phyloP scores from a whole-genome alignment of 2,329 filamentous ascomycete species.

The Neofusicoccum sp. region DNA sequence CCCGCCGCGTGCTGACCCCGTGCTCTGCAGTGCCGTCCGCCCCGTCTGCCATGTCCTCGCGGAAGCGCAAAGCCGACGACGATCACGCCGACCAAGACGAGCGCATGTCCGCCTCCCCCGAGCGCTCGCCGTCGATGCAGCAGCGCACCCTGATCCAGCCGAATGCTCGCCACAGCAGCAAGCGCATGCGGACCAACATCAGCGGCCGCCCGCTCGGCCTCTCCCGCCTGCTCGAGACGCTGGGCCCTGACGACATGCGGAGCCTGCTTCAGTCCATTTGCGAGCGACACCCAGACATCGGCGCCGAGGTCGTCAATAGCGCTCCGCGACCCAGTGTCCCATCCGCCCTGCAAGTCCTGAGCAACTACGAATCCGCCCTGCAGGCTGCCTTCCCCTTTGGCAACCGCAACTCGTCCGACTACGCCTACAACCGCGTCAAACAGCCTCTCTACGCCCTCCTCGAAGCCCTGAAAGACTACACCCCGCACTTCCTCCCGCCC shows the following conservation, averaged over 20 bases:
- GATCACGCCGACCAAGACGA: conserved; percentile 66
- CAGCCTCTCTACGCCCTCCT: conserved; percentile 78
- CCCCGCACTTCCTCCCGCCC: conserved; percentile 91
- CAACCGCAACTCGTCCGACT: conserved; percentile 83
- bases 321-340: conserved; percentile 86
- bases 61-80: conserved; percentile 88
- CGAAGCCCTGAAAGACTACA: conserved; percentile 91
- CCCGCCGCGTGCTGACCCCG: conserved; percentile 23
- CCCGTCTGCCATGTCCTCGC: conserved; percentile 49
- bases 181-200: conserved; percentile 69
- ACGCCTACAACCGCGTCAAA: conserved; percentile 90
- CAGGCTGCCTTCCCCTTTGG: conserved; percentile 82
- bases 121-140: conserved; percentile 75
- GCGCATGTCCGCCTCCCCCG: conserved; percentile 89
- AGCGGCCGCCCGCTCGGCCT: conserved; percentile 67
- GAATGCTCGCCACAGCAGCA: conserved; percentile 56
- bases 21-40: conserved; percentile 39
- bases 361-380: conserved; percentile 78
- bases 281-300: conserved; percentile 83
- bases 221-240: conserved; percentile 86
- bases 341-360: conserved; percentile 77
- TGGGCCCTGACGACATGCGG: conserved; percentile 82
- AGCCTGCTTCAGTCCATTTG: conserved; percentile 88
- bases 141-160: conserved; percentile 63
- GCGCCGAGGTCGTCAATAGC: conserved; percentile 77